phyloP scores from a whole-genome alignment of 306 rosid species.

The Acacia acuminata region DNA sequence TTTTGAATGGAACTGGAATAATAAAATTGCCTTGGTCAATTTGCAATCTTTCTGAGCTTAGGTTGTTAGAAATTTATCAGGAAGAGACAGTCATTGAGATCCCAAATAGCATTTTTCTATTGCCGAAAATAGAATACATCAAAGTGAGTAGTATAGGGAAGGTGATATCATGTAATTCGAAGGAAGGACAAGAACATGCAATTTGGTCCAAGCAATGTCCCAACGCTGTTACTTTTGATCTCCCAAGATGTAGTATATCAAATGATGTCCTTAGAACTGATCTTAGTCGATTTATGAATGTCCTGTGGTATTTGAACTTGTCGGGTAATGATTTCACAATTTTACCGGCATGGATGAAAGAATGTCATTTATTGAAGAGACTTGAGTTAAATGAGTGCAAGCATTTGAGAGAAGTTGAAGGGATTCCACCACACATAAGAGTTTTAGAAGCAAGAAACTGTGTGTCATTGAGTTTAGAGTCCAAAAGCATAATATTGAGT shows the following conservation, averaged over 20 bases:
- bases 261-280: too few relatives aligned
- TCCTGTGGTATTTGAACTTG: too few relatives aligned
- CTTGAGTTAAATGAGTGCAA: too few relatives aligned
- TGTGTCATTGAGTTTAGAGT: too few relatives aligned
- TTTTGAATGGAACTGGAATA: background rate
- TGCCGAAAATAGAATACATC: rapidly evolving
- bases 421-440: too few relatives aligned
- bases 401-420: too few relatives aligned
- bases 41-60: background rate
- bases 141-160: rapidly evolving
- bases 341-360: too few relatives aligned
- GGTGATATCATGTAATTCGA: background rate
- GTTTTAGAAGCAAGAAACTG: too few relatives aligned
- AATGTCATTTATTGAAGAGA: too few relatives aligned
- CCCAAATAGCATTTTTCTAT: background rate
- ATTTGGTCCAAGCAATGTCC: background rate
- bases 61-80: rapidly evolving
- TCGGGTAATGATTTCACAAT: too few relatives aligned
- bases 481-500: too few relatives aligned
- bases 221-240: rapidly evolving
- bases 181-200: background rate
- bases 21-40: background rate
- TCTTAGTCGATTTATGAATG: too few relatives aligned
- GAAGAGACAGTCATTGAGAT: background rate
- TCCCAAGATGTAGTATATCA: background rate